Evolutionary conservation across 441 rosid species (phyloP), one percentile per base, ranked within the genome.

Genomic region (Arabidopsis lyrata): DNA sequence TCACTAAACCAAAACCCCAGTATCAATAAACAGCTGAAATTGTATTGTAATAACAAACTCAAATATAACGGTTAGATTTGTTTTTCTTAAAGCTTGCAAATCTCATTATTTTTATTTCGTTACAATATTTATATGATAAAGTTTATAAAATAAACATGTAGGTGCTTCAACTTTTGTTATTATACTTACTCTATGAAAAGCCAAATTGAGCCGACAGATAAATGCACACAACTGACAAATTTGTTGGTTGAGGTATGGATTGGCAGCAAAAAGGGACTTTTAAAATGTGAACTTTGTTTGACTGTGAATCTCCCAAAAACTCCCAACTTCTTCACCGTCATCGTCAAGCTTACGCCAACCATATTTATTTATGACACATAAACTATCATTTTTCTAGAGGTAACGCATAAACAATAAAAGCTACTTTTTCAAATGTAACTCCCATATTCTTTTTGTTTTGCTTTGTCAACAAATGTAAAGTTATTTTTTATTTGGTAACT

Each of bases 321-420:
- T 27, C 34, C 18, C 53, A 31, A 41, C 35, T 34, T 75, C 41
- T 52, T 20, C 78, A 68, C 64, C 63, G 69, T 66, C 78, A 52
- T 60, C 78, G 68, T 75, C 61, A 63, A 76, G 66, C 60, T 76
- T 63, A 63, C 64, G 75, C 71, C 66, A 70, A 76, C 79, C 22
- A 56, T 52, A 42, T 44, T 35, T 5, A 34, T 54, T 35, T 75
- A 63, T 59, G 29, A 34, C 74, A 59, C 63, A 67, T n/a, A 45
- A 20, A 24, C 35, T 22, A 53, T 14, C 45, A 42, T 32, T 16
- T 38, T 61, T 14, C 29, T 63, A 44, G 29, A 63, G 54, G 63
- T 41, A 38, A 60, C 13, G 2, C 2, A 59, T 11, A 8, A 47
- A 70, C 32, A 47, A 20, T 0, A 29, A 38, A 38, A 53, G 10